phyloP scores from a whole-genome alignment of 129 eudicot species.

The Apium graveolens region DNA sequence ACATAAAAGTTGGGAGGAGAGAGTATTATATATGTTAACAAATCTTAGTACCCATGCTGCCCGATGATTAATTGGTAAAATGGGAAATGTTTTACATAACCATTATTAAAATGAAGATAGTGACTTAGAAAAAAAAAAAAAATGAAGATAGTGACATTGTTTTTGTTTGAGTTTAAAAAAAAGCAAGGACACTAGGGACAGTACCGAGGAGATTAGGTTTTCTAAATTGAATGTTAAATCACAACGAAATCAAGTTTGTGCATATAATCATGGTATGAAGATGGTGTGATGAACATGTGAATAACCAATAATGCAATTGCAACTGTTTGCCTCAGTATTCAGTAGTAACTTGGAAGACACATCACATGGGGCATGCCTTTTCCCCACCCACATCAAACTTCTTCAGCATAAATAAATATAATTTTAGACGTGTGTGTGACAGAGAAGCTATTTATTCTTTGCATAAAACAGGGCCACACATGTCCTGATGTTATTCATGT shows the following conservation, averaged over 20 bases:
- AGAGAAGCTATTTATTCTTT: too few relatives aligned
- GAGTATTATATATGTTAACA: too few relatives aligned
- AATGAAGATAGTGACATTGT: neutral
- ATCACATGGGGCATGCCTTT: slow-evolving; percentile 9
- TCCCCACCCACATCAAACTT: neutral
- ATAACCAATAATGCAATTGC: neutral
- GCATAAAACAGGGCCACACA: neutral
- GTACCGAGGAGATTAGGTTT: neutral
- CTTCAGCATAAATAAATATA: too few relatives aligned
- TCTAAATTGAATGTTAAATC: neutral
- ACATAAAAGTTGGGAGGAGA: too few relatives aligned
- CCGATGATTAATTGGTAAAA: too few relatives aligned
- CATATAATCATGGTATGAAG: neutral
- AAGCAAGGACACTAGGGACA: neutral
- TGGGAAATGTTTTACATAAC: too few relatives aligned
- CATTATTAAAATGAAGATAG: neutral
- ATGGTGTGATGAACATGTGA: neutral
- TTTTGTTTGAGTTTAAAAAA: neutral
- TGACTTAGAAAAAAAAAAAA: too few relatives aligned
- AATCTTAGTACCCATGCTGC: too few relatives aligned
- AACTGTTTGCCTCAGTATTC: too few relatives aligned
- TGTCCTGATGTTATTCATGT: neutral
- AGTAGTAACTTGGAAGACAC: neutral
- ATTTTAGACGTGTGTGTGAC: too few relatives aligned
- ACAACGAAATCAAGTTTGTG: neutral